Base-by-base conservation (phyloP, 2,329 filamentous ascomycete genomes). In the Talaromyces islandicus region DNA sequence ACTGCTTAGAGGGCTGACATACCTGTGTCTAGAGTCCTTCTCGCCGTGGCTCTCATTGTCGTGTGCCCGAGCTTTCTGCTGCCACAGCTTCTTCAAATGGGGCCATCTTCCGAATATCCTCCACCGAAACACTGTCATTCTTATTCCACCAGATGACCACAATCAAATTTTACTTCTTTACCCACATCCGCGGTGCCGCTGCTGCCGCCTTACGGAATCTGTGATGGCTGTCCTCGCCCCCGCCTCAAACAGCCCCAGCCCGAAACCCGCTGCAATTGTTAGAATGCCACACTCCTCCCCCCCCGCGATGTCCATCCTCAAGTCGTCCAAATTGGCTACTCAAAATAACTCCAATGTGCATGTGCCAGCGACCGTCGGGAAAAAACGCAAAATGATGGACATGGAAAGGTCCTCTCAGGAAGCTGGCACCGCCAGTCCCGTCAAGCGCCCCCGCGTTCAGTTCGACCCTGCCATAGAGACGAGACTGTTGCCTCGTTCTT, bases 361-460 rank as follows among this genome's bases (percentile, higher is more conserved):
- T 7, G 62, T 64, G 2, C 60, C 65, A 3, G 61, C 67, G 12
- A 63, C 61, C 2, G 59, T 66, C 7, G 71, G 69, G 35, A 65
- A 67, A 17, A 77, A 77, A 64, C 73, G 75, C 64, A 76, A 71
- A 58, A 67, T 73, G 25, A 67, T 73, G 19, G 73, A 75, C 65
- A 65, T 72, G 17, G 71, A 75, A 21, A 62, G 72, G 25, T 67
- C 68, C 14, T 69, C 72, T n/a, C 68, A 71, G 17, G 69, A 72
- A 38, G 51, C 60, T 10, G 61, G 46, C 11, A 57, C 62, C 19
- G 66, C 70, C 17, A 71, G 71, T 59, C 69, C 71, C 43, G 74
- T 72, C 59, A 79, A 79, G 65, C 74, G 75, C 50, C 67, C 72
- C 25, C 72, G 76, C 29, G 77, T 80, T 29, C 75, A 75, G 58